Percentiles rank a stretch among this genome's conserved stretches.
Conservation (phyloP, 495 filamentous ascomycete genomes). For the Opeltia flavorubescens region DNA sequence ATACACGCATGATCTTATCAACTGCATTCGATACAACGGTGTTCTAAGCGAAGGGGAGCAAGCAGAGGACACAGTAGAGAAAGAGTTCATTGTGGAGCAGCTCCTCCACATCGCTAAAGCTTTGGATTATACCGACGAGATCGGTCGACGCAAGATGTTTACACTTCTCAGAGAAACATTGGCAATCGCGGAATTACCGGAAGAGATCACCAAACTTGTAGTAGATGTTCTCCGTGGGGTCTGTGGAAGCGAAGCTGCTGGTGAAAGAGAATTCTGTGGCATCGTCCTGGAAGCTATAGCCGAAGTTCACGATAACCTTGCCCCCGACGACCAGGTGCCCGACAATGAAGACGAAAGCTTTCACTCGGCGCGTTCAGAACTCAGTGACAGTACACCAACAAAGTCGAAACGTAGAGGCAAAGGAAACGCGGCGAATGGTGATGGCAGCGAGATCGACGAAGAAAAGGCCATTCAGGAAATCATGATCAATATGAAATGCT, state of each 20-base stretch:
- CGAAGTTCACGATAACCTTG: conserved; percentile 86
- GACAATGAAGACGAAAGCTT: conserved; percentile 62
- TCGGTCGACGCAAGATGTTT: conserved; percentile 91
- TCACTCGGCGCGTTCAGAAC: conserved; percentile 75
- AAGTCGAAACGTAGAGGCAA: conserved; percentile 27
- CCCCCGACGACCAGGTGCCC: conserved; percentile 32
- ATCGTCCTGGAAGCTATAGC: conserved; percentile 86
- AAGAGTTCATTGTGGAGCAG: conserved; percentile 91
- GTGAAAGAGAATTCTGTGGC: conserved; percentile 86
- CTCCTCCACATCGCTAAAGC: conserved; percentile 83
- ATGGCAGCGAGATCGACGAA: conserved; percentile 60
- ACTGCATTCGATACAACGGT: conserved; percentile 43
- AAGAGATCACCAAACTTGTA: conserved; percentile 80
- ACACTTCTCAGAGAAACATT: conserved; percentile 70
- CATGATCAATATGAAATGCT: conserved; percentile 94
- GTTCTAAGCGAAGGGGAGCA: conserved; percentile 45
- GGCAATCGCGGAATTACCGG: conserved; percentile 73
- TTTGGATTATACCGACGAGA: conserved; percentile 89
- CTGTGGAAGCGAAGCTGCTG: conserved; percentile 61
- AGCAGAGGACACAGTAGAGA: conserved; percentile 68
- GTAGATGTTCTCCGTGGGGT: conserved; percentile 70
- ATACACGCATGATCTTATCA: conserved; percentile 62
- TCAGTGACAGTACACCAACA: conserved; percentile 49
- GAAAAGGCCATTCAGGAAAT: conserved; percentile 76
- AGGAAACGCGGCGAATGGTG: conserved; percentile 28